Evolutionary conservation across 805 yeast species (phyloP), one percentile per base, ranked within the genome.

Genomic region (Candida boleticola): DNA sequence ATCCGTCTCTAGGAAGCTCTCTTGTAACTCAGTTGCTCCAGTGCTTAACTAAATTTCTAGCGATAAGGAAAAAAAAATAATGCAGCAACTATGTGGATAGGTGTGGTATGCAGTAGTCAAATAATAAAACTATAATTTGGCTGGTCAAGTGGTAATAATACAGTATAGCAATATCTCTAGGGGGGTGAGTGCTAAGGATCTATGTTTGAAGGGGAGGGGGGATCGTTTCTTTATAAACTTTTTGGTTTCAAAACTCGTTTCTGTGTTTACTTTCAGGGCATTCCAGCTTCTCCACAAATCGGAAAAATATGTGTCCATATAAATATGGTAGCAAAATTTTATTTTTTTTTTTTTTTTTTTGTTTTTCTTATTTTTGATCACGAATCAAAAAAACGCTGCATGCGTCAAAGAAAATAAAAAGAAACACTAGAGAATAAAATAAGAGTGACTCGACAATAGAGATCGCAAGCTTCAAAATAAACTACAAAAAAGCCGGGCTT

Each of bases 211-310:
- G 27, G 27, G 27, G 11, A 23, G 7, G 27, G 27, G 11, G 27
- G 7, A 23, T 11, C 11, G 27, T 23, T 7, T 11, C 7, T 7
- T 7, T 7, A 23, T 7, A 23, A 23, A 23, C 27, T 23, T 23
- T 7, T 23, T 7, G 27, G 7, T 25, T 20, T 35, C 23, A 22
- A 35, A 35, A 32, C 5, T 32, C 18, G 4, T n/a, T n/a, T n/a
- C n/a, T n/a, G n/a, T n/a, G n/a, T n/a, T n/a, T n/a, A n/a, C n/a
- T n/a, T n/a, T n/a, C n/a, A n/a, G n/a, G n/a, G n/a, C n/a, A n/a
- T n/a, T n/a, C 11, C 27, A 23, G 27, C 31, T 22, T 37, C 40
- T 37, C 40, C 40, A 37, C 40, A 37, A 37, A 27, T 37, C 40
- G 33, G 33, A 37, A 27, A 27, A 7, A 26, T 33, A 25, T 4